Base-by-base conservation (phyloP, 192 early-diverging fungal genomes). In the Rhizoclosmatium globosum region DNA sequence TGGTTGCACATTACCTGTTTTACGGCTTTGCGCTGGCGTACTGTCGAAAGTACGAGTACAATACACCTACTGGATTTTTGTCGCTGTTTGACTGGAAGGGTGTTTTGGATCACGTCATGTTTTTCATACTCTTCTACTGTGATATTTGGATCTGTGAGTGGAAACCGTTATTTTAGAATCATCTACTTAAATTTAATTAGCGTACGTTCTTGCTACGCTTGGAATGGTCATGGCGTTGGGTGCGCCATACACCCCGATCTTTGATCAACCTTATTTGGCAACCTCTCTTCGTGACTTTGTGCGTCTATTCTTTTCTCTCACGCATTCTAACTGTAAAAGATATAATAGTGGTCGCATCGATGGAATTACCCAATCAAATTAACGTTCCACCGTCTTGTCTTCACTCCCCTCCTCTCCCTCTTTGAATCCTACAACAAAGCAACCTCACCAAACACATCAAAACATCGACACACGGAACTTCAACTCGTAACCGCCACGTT, bases 341-440 rank as follows among this genome's bases (percentile, higher is more conserved):
- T 53, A 13, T 17, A 13, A 7, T 17, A 53, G 50, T 53, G 50
- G 50, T 53, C 50, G 50, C 50, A 39, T 46, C 19, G 69, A 23
- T 71, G 69, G 69, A 71, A 56, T 38, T n/a, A 43, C 21, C 38
- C 69, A 45, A 71, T 71, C 69, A 71, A 71, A 71, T 21, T 56
- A n/a, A 71, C 69, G 31, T 47, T 71, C 31, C 69, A 71, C 50
- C 2, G 69, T 17, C 11, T 71, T 2, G 50, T n/a, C 3, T 71
- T 71, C 50, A n/a, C 50, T n/a, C 69, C 69, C 9, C 9, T 46
- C 23, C 50, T 71, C 42, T 1, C 6, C 7, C 7, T 42, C 66
- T 9, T 68, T 6, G 1, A 46, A 19, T 19, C 1, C 38, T 46
- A 39, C 19, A 31, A 31, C 31, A 42, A 46, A 15, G 4, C 45